Evolutionary conservation across 305 asterid species (phyloP).

Genomic region (Fraxinus platypoda): DNA sequence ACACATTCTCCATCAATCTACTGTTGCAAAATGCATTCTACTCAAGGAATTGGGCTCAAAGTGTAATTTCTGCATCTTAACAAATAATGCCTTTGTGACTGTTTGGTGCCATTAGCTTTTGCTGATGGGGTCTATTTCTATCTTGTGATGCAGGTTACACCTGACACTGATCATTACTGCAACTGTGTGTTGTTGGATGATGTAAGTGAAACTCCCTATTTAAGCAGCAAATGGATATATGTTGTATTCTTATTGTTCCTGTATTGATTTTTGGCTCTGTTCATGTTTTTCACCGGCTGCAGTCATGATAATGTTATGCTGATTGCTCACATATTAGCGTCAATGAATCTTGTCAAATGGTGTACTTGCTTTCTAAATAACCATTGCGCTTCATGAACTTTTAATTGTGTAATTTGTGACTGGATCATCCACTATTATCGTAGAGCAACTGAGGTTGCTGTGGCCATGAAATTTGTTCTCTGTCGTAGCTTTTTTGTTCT

Average conservation of each 20-base stretch:
- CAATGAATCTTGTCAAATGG: neutral
- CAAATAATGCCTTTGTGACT: neutral
- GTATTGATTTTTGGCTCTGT: neutral
- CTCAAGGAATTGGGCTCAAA: neutral
- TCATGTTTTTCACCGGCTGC: neutral
- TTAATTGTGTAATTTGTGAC: neutral
- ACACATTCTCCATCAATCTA: neutral
- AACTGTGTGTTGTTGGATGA: constrained; percentile 99
- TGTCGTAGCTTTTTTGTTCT: neutral
- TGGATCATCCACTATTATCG: neutral
- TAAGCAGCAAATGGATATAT: neutral
- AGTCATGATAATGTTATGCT: neutral
- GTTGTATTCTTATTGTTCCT: neutral
- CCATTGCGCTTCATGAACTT: neutral
- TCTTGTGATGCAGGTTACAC: constrained; percentile 68
- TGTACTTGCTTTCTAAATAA: neutral
- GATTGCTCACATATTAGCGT: neutral
- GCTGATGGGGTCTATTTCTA: constrained; percentile 13
- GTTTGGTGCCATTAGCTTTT: neutral
- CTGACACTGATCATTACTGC: constrained; percentile 87
- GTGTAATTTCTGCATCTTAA: neutral
- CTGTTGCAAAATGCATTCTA: neutral
- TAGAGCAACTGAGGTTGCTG: neutral
- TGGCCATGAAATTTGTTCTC: neutral
- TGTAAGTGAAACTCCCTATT: constrained; percentile 57